Conservation (phyloP, 371 early-diverging fungal genomes). For the Actinomortierella wolfii region DNA sequence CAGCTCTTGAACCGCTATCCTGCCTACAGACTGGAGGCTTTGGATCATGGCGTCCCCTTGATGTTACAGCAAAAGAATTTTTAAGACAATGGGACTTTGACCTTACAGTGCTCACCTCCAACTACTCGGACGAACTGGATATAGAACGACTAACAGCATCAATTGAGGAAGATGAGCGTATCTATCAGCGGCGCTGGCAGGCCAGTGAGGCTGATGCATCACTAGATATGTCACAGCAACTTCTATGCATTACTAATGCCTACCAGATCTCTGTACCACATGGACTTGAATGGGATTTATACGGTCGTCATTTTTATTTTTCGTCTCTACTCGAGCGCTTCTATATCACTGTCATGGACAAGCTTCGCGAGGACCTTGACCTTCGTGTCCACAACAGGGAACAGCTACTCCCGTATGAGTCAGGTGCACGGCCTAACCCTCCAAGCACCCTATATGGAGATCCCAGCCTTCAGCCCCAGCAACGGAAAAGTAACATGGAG, state of each 20-base stretch:
- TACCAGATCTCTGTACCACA: slow-evolving; percentile 18
- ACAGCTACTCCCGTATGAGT: neutral
- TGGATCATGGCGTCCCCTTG: slow-evolving; percentile 26
- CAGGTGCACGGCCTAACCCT: neutral
- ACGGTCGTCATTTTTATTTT: slow-evolving; percentile 29
- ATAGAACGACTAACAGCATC: neutral
- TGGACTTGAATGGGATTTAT: slow-evolving; percentile 23
- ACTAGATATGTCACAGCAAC: no score
- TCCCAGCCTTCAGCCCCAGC: neutral
- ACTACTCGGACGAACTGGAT: neutral
- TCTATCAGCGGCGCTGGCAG: no score
- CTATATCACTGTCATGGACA: neutral
- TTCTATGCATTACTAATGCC: slow-evolving; percentile 27
- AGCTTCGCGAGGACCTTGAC: slow-evolving; percentile 6
- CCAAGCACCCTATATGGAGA: neutral
- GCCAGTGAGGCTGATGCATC: no score
- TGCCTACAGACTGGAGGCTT: slow-evolving; percentile 31
- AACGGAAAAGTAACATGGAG: neutral
- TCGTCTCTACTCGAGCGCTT: slow-evolving; percentile 8
- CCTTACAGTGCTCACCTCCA: neutral
- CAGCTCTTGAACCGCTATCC: slow-evolving; percentile 8
- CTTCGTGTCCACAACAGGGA: slow-evolving; percentile 8
- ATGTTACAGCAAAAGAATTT: slow-evolving; percentile 27
- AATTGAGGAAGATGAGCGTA: slow-evolving; percentile 6
- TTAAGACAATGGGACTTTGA: slow-evolving; percentile 31